A percentile compares a stretch with the other conserved stretches of the same genome.
These are phyloP conservation scores for Cerrena zonata DNA, from an alignment of 1,284 basidiomycete species.

Conservation along the genomic window DNA sequence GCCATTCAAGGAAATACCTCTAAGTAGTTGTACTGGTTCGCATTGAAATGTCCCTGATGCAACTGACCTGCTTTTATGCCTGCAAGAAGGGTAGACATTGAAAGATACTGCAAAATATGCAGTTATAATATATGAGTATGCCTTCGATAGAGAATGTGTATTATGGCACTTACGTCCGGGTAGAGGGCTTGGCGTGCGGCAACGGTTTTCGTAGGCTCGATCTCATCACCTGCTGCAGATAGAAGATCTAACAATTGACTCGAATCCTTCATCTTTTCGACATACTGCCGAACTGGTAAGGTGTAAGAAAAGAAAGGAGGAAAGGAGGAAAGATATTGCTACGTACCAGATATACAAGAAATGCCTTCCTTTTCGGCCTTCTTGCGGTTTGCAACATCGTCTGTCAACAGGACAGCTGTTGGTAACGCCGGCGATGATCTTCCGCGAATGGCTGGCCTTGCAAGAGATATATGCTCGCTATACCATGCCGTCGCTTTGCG, in stretches of 20 bases:
- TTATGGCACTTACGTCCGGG: slow-evolving; percentile 53
- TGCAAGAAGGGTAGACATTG: slow-evolving; percentile 67
- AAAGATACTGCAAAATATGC: slow-evolving; percentile 63
- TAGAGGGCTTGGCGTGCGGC: slow-evolving; percentile 63
- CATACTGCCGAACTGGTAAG: slow-evolving; percentile 65
- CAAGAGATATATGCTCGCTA: slow-evolving; percentile 60
- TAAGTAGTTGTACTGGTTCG: slow-evolving; percentile 93
- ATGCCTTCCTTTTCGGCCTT: slow-evolving; percentile 72
- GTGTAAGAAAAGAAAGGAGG: background rate
- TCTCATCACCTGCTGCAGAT: slow-evolving; percentile 56
- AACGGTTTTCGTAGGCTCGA: slow-evolving; percentile 55
- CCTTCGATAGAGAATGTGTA: background rate
- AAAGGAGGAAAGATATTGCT: background rate
- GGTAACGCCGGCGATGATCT: slow-evolving; percentile 41
- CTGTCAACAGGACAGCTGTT: slow-evolving; percentile 75
- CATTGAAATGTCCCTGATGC: slow-evolving; percentile 91
- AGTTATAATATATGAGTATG: slow-evolving; percentile 5
- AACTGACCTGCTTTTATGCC: slow-evolving; percentile 83
- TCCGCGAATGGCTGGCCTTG: slow-evolving; percentile 49
- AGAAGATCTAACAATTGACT: slow-evolving; percentile 75
- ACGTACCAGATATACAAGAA: slow-evolving; percentile 56
- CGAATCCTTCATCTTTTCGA: slow-evolving; percentile 64
- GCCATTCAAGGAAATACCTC: slow-evolving; percentile 67
- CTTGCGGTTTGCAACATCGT: slow-evolving; percentile 82
- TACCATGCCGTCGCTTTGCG: slow-evolving; percentile 84